These are phyloP conservation scores for Globomyces sp. DNA, from an alignment of 371 early-diverging fungal genomes.

Conservation along the genomic window DNA sequence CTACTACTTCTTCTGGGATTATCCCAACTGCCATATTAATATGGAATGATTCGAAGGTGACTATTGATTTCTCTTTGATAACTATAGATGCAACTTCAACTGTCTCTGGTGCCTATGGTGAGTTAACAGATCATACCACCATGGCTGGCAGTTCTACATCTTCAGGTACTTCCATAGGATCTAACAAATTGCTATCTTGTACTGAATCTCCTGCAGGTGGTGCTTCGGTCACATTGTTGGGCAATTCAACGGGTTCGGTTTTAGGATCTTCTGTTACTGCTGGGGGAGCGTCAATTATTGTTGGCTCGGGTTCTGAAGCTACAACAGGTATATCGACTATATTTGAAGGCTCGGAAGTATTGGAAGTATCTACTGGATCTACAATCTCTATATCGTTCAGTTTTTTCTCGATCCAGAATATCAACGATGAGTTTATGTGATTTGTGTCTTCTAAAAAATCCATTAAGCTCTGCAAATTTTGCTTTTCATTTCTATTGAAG, in stretches of 20 bases:
- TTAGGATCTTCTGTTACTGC: too few species aligned
- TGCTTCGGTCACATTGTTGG: neutral
- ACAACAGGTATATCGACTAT: too few species aligned
- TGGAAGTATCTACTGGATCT: neutral
- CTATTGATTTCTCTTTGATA: neutral
- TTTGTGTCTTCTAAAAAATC: slow-evolving; percentile 41
- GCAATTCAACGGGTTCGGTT: too few species aligned
- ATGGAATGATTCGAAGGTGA: slow-evolving; percentile 26
- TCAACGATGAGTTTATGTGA: slow-evolving; percentile 24
- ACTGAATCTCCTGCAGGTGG: neutral
- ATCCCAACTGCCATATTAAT: slow-evolving; percentile 41
- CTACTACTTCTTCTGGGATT: slow-evolving; percentile 48
- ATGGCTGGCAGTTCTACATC: slow-evolving; percentile 4
- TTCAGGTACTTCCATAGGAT: neutral
- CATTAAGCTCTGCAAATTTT: slow-evolving; percentile 33
- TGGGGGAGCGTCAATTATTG: too few species aligned
- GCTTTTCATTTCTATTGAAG: slow-evolving; percentile 36
- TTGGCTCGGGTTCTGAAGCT: too few species aligned
- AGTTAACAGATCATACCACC: neutral
- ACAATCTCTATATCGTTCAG: too few species aligned
- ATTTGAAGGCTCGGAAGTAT: too few species aligned
- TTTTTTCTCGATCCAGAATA: slow-evolving; percentile 42
- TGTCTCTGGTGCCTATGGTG: neutral
- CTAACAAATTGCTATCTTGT: neutral
- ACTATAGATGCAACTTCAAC: neutral